phyloP scores from a whole-genome alignment of 2,329 filamentous ascomycete species.

The Fusarium globosum region DNA sequence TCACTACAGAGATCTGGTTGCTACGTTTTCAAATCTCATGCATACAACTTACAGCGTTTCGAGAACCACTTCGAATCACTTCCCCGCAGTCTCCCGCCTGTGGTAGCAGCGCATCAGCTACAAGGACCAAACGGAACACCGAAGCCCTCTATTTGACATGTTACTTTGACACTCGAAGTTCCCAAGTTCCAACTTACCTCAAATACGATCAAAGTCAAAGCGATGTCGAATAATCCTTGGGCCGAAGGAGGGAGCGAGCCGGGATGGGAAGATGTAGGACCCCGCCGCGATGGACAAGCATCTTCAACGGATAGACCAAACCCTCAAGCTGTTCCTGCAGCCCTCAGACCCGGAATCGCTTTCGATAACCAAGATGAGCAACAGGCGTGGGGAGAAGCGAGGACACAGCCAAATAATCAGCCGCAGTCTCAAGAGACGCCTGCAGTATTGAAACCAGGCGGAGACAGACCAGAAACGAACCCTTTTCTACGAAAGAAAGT shows the following conservation, averaged over 20 bases:
- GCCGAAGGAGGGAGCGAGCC: slow-evolving; percentile 35
- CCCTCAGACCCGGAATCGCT: slow-evolving; percentile 48
- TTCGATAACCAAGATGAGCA: slow-evolving; percentile 44
- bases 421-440: slow-evolving; percentile 43
- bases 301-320: background rate
- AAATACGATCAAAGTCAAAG: background rate
- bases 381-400: slow-evolving; percentile 48
- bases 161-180: slow-evolving; percentile 9
- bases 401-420: slow-evolving; percentile 23
- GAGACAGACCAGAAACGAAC: slow-evolving; percentile 58
- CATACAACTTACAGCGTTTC: slow-evolving; percentile 8
- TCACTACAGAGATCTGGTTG: background rate
- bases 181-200: slow-evolving; percentile 4
- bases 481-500: slow-evolving; percentile 64
- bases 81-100: slow-evolving; percentile 23
- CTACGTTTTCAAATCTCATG: slow-evolving; percentile 13
- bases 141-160: slow-evolving; percentile 17
- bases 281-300: slow-evolving; percentile 24
- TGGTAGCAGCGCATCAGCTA: slow-evolving; percentile 23
- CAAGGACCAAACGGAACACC: background rate
- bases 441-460: slow-evolving; percentile 49
- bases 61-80: slow-evolving; percentile 23
- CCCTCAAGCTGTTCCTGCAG: slow-evolving; percentile 44
- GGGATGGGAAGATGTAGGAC: slow-evolving; percentile 41
- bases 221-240: slow-evolving; percentile 43